These are phyloP conservation scores for Ilyonectria robusta DNA, from an alignment of 2,329 filamentous ascomycete species.

Conservation along the genomic window DNA sequence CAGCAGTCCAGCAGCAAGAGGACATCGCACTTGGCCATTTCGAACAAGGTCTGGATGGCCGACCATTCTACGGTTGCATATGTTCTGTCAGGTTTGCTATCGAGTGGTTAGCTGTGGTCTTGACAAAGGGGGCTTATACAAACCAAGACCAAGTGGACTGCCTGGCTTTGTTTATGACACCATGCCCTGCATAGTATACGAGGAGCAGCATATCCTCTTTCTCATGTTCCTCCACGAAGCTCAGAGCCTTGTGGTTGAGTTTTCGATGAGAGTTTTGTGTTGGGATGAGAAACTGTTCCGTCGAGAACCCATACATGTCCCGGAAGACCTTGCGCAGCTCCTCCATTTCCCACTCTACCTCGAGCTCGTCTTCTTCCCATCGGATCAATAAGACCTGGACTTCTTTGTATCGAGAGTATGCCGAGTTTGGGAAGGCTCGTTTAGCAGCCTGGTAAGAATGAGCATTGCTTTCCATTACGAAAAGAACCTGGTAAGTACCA, in stretches of 20 bases:
- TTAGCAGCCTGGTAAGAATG: constrained; percentile 39
- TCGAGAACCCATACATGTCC: constrained; percentile 41
- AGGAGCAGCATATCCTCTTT: constrained; percentile 47
- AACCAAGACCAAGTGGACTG: constrained; percentile 48
- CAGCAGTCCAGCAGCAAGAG: constrained; percentile 46
- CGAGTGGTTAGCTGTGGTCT: constrained; percentile 24
- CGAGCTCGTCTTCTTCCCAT: constrained; percentile 47
- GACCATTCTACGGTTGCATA: constrained; percentile 49
- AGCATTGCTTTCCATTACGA: constrained; percentile 3
- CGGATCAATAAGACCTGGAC: constrained; percentile 45
- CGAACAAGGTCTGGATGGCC: constrained; percentile 47
- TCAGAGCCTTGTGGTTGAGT: constrained; percentile 42
- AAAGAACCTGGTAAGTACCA: constrained; percentile 24
- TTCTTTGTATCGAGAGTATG: constrained; percentile 45
- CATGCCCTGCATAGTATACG: constrained; percentile 46
- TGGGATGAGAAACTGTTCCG: constrained; percentile 43
- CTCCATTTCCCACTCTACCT: constrained; percentile 44
- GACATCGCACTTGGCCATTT: constrained; percentile 46
- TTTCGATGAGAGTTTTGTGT: constrained; percentile 45
- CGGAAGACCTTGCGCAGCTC: constrained; percentile 40
- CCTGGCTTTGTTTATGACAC: constrained; percentile 45
- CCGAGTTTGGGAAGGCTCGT: constrained; percentile 45
- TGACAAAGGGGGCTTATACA: background rate
- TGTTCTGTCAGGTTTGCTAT: constrained; percentile 40
- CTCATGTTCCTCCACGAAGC: constrained; percentile 46